A percentile compares a stretch with the other conserved stretches of the same genome.
Evolutionary conservation across 495 filamentous ascomycete genomes (phyloP).

Genomic region (Chaetomidium leptoderma): DNA sequence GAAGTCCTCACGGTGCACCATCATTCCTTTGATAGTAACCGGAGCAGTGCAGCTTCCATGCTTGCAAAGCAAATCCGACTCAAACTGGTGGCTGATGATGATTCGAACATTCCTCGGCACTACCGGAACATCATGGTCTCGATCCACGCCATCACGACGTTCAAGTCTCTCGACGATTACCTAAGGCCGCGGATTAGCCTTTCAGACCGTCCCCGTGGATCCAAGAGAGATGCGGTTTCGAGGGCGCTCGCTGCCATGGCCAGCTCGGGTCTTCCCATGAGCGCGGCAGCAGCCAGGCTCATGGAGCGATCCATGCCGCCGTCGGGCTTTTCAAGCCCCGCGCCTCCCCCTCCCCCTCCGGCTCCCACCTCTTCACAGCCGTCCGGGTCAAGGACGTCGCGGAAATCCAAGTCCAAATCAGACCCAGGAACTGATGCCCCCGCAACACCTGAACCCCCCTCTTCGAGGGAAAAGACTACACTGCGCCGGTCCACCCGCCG

Average conservation of each 20-base stretch:
- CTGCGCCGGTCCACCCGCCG: constrained; percentile 53
- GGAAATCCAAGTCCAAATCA: constrained; percentile 48
- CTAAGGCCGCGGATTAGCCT: constrained; percentile 82
- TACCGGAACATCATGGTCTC: constrained; percentile 96
- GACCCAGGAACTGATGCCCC: constrained; percentile 34
- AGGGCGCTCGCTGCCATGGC: constrained; percentile 73
- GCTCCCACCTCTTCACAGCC: constrained; percentile 35
- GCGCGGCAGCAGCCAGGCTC: constrained; percentile 42
- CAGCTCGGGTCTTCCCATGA: constrained; percentile 56
- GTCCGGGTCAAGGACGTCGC: constrained; percentile 38
- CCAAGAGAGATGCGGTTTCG: constrained; percentile 62
- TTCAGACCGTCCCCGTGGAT: constrained; percentile 66
- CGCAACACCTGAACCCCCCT: constrained; percentile 36
- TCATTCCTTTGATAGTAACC: constrained; percentile 84
- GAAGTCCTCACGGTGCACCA: constrained; percentile 95
- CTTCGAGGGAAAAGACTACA: constrained; percentile 47
- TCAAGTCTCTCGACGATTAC: constrained; percentile 96
- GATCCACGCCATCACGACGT: constrained; percentile 97
- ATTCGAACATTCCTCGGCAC: constrained; percentile 75
- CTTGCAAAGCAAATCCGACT: constrained; percentile 92
- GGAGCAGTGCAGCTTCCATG: constrained; percentile 92
- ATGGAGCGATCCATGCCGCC: constrained; percentile 38
- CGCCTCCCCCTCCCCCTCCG: constrained; percentile 25
- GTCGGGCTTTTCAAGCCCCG: constrained; percentile 24
- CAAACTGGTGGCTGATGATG: constrained; percentile 84